Conservation (phyloP, 2,329 filamentous ascomycete species). For the Bertia moriformis region DNA sequence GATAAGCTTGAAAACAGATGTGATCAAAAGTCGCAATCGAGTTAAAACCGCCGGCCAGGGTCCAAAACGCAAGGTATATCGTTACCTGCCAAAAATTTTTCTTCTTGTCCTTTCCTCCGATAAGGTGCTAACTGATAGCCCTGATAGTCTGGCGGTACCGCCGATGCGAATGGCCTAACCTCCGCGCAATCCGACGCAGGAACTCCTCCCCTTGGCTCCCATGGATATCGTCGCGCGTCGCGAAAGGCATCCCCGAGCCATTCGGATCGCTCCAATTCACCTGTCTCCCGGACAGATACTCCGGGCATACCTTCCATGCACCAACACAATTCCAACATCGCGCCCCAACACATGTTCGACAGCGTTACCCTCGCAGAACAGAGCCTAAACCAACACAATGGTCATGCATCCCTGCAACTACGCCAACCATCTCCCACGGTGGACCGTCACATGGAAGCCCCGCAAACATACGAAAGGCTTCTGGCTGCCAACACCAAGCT, state of each 20-base stretch:
- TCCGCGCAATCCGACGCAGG: constrained; percentile 36
- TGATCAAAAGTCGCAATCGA: constrained; percentile 97
- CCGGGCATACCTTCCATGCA: constrained; percentile 63
- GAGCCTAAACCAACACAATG: constrained; percentile 38
- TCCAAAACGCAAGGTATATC: background rate
- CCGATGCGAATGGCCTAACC: constrained; percentile 44
- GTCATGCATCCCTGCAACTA: constrained; percentile 29
- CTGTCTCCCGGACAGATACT: constrained; percentile 66
- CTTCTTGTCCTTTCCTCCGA: background rate
- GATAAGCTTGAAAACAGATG: constrained; percentile 94
- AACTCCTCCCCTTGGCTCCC: constrained; percentile 36
- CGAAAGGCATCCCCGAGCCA: constrained; percentile 61
- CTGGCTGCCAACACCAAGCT: constrained; percentile 68
- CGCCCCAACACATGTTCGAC: constrained; percentile 31
- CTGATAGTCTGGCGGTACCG: constrained; percentile 12
- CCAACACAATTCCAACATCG: constrained; percentile 59
- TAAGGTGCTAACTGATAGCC: background rate
- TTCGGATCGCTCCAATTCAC: constrained; percentile 62
- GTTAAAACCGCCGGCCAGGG: constrained; percentile 54
- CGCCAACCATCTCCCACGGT: constrained; percentile 35
- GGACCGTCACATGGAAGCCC: constrained; percentile 50
- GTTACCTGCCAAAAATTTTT: background rate
- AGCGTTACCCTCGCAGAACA: constrained; percentile 32
- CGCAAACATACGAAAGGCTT: constrained; percentile 68
- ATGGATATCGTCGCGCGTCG: constrained; percentile 41